Base-by-base conservation (phyloP, 164 flowering plant genomes). In the Hamamelis virginiana region DNA sequence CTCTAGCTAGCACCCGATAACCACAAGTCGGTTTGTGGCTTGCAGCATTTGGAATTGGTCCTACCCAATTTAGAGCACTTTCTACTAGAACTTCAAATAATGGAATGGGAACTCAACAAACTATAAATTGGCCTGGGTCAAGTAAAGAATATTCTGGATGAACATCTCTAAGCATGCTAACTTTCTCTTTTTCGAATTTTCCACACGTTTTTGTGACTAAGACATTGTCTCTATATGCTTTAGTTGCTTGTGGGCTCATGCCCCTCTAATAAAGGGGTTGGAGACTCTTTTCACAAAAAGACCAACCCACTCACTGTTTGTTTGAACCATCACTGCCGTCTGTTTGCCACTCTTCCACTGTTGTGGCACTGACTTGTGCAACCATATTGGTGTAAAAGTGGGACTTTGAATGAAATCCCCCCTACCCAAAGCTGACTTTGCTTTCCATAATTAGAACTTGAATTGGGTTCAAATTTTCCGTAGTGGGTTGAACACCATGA, bases 301-400 rank as follows among this genome's bases (percentile, higher is more conserved):
- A 68, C 71, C 71, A 59, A 68, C 45, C 64, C 63, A 45, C 71
- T 59, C 26, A 48, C 13, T 51, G n/a, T 51, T 51, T 2, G n/a
- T n/a, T 51, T 21, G 25, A 1, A 55, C 61, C 23, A 26, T 51
- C 50, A 41, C 69, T 33, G 61, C 61, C 61, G 57, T 41, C 69
- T 46, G 53, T 19, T 21, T 66, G 69, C 25, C 61, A 55, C 23
- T 64, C 21, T 64, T 48, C 3, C 28, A 64, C 43, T 51, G 22
- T 51, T 16, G 55, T 33, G 8, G 8, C 55, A 18, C 22, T 22
- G 4, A 56, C 3, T 56, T 56, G 26, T 11, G 9, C 9, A 13
- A 10, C 59, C 13, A 33, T 6, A 33, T 1, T 56, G 22, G 59
- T 56, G 59, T 56, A 56, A 56, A 56, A 22, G 28, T 22, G 2